phyloP scores from a whole-genome alignment of 2,329 filamentous ascomycete genomes.

The Fusarium chlamydosporum region DNA sequence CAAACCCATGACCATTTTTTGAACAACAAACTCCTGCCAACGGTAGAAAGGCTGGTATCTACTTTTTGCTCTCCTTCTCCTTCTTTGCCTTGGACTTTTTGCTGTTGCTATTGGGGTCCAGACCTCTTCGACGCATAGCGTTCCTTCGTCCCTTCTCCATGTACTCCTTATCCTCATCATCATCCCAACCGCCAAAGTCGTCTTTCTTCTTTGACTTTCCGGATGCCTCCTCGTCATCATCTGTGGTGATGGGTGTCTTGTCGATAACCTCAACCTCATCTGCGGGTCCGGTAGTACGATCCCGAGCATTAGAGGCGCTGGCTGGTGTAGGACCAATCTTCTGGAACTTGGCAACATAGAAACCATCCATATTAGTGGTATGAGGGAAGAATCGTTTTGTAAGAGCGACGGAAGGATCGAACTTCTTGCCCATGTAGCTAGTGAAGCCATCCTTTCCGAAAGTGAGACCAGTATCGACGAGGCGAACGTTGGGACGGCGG shows the following conservation, averaged over 20 bases:
- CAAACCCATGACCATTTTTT: conserved; percentile 37
- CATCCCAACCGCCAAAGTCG: conserved; percentile 80
- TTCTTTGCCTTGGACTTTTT: conserved; percentile 53
- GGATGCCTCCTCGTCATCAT: conserved; percentile 55
- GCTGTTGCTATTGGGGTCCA: conserved; percentile 74
- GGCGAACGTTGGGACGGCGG: conserved; percentile 91
- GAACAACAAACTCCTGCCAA: conserved; percentile 41
- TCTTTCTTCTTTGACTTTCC: conserved; percentile 62
- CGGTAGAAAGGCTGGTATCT: conserved; percentile 36
- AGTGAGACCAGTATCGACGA: conserved; percentile 89
- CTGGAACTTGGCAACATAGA: conserved; percentile 98
- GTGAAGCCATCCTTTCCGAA: conserved; percentile 96
- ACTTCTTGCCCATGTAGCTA: conserved; percentile 90
- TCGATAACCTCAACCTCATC: conserved; percentile 69
- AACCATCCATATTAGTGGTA: conserved; percentile 92
- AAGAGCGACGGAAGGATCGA: conserved; percentile 86
- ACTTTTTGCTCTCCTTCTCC: conserved; percentile 50
- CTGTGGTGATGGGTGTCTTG: conserved; percentile 74
- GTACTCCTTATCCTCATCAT: conserved; percentile 78
- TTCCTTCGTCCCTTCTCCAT: conserved; percentile 82
- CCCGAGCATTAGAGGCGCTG: conserved; percentile 57
- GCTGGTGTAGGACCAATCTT: conserved; percentile 85
- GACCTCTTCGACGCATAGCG: conserved; percentile 78
- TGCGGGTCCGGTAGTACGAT: conserved; percentile 51
- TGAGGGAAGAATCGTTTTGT: conserved; percentile 92